phyloP scores from a whole-genome alignment of 2,329 filamentous ascomycete genomes.

The Colletotrichum echinochloae region DNA sequence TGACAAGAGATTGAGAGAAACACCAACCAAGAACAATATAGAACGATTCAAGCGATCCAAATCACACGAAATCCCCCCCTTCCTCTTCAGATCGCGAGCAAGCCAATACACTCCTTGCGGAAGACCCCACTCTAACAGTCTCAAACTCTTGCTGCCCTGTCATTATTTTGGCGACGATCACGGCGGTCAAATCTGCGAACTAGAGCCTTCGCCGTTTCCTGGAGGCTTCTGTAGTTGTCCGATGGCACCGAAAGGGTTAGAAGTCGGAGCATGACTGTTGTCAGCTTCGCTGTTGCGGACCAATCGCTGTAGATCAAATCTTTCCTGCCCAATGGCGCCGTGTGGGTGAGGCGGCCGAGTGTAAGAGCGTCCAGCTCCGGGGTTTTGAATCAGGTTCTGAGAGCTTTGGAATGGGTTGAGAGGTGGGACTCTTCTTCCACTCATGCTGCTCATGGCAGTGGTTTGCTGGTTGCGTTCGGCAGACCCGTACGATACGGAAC shows the following conservation, averaged over 20 bases:
- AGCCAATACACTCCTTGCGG: neutral
- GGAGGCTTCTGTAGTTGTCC: neutral
- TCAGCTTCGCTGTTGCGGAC: neutral
- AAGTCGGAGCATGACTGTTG: no score
- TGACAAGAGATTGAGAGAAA: neutral
- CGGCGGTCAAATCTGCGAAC: no score
- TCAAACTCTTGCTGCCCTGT: accelerated
- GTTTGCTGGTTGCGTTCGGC: neutral
- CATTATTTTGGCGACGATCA: neutral
- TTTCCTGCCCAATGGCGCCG: neutral
- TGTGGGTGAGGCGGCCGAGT: neutral
- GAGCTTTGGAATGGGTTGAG: neutral
- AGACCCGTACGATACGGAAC: neutral
- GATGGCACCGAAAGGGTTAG: neutral
- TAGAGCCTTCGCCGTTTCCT: neutral
- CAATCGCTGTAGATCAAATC: neutral
- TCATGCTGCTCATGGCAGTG: neutral
- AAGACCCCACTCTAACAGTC: no score
- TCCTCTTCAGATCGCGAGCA: neutral
- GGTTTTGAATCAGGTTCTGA: neutral
- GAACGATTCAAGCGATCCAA: neutral
- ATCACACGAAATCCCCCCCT: neutral
- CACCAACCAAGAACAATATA: neutral
- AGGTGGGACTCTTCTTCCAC: neutral
- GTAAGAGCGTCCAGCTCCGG: neutral